phyloP scores from a whole-genome alignment of 2,329 filamentous ascomycete genomes.

The Blastomyces percursus region DNA sequence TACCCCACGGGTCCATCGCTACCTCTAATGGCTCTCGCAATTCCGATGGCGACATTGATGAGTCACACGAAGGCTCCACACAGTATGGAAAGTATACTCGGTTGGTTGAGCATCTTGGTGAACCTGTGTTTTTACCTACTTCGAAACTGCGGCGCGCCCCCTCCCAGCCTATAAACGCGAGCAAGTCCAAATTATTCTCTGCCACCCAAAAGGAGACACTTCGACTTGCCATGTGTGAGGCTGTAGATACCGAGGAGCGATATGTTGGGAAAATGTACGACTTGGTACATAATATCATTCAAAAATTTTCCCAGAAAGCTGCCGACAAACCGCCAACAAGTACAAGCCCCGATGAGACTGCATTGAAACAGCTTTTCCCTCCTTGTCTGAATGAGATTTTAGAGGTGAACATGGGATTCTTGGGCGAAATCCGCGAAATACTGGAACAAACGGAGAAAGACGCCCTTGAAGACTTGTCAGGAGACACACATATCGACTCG shows the following conservation, averaged over 20 bases:
- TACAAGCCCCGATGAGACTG: conserved; percentile 58
- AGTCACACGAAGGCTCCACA: conserved; percentile 44
- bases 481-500: conserved; percentile 39
- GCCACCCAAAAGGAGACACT: conserved; percentile 74
- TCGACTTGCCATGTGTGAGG: conserved; percentile 76
- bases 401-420: conserved; percentile 67
- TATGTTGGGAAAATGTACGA: conserved; percentile 84
- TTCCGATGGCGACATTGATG: conserved; percentile 52
- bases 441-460: conserved; percentile 77
- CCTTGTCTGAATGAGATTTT: conserved; percentile 69
- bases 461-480: conserved; percentile 64
- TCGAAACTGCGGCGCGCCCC: conserved; percentile 73
- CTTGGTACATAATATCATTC: conserved; percentile 67
- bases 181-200: conserved; percentile 64
- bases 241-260: conserved; percentile 86
- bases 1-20: conserved; percentile 62
- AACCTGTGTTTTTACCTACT: conserved; percentile 76
- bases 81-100: conserved; percentile 67
- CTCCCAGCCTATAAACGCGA: conserved; percentile 72
- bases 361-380: conserved; percentile 70
- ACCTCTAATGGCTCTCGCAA: conserved; percentile 44
- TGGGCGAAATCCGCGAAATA: conserved; percentile 61
- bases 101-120: conserved; percentile 67
- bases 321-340: conserved; percentile 49
- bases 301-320: conserved; percentile 64